phyloP scores from a whole-genome alignment of 805 yeast species.

The Candida koratica region DNA sequence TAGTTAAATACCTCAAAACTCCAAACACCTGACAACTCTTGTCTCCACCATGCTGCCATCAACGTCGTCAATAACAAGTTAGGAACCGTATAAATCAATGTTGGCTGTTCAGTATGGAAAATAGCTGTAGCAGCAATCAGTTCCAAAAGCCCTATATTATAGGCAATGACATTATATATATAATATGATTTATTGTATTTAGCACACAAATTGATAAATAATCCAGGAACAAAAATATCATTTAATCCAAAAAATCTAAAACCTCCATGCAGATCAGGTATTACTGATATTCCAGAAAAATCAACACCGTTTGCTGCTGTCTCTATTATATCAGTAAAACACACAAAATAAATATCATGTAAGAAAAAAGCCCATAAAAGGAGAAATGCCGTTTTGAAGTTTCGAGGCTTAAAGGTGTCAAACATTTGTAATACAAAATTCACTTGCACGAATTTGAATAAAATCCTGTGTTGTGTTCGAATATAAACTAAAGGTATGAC shows the following conservation, averaged over 20 bases:
- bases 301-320: constrained; percentile 55
- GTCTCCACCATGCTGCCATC: constrained; percentile 29
- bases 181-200: constrained; percentile 51
- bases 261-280: constrained; percentile 29
- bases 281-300: constrained; percentile 48
- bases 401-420: constrained; percentile 33
- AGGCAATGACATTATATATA: constrained; percentile 41
- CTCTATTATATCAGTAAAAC: constrained; percentile 57
- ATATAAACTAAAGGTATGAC: constrained; percentile 9
- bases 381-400: constrained; percentile 44
- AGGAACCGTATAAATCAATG: constrained; percentile 62
- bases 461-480: constrained; percentile 15
- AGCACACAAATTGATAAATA: constrained; percentile 48
- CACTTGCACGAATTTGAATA: constrained; percentile 39
- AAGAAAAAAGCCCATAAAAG: constrained; percentile 49
- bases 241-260: constrained; percentile 57
- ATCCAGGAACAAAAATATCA: constrained; percentile 61
- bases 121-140: constrained; percentile 26
- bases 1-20: constrained; percentile 25
- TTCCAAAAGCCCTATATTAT: constrained; percentile 35
- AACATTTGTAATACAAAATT: constrained; percentile 45
- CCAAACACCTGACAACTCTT: constrained; percentile 43
- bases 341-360: constrained; percentile 67
- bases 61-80: constrained; percentile 28
- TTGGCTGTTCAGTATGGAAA: constrained; percentile 58